A percentile compares a stretch with the other conserved stretches of the same genome.
Evolutionary conservation across 1,284 basidiomycete species (phyloP).

Genomic region (Coniferiporia weirii): DNA sequence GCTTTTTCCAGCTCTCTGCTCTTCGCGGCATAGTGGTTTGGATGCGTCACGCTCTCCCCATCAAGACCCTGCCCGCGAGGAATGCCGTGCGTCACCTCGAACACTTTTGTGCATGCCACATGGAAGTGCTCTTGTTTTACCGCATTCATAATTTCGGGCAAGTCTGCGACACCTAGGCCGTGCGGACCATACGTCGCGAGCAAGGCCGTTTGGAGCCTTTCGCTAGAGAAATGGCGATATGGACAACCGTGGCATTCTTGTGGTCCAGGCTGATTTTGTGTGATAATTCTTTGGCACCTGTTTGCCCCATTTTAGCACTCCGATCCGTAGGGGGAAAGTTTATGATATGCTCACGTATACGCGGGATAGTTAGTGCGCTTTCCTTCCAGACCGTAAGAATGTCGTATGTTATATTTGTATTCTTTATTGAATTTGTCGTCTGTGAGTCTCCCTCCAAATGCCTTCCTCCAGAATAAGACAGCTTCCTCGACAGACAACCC

Average conservation of each 20-base stretch:
- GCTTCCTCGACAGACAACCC: slow-evolving; percentile 96
- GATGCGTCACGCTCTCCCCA: slow-evolving; percentile 91
- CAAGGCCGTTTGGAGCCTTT: slow-evolving; percentile 81
- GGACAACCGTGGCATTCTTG: slow-evolving; percentile 90
- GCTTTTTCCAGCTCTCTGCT: slow-evolving; percentile 63
- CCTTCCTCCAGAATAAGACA: slow-evolving; percentile 88
- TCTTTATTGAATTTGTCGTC: slow-evolving; percentile 99
- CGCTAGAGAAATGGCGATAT: slow-evolving; percentile 85
- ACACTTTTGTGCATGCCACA: slow-evolving; percentile 95
- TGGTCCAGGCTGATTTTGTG: slow-evolving; percentile 66
- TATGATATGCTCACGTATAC: slow-evolving; percentile 55
- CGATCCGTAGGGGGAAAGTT: background rate
- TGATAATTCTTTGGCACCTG: slow-evolving; percentile 91
- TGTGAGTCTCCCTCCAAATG: slow-evolving; percentile 67
- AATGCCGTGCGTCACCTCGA: slow-evolving; percentile 84
- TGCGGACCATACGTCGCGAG: slow-evolving; percentile 67
- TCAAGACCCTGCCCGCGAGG: slow-evolving; percentile 50
- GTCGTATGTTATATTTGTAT: slow-evolving; percentile 96
- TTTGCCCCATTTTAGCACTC: slow-evolving; percentile 6
- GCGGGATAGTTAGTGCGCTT: slow-evolving; percentile 93
- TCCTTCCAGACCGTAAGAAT: slow-evolving; percentile 93
- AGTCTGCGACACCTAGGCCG: slow-evolving; percentile 58
- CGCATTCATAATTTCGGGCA: slow-evolving; percentile 81
- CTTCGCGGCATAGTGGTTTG: slow-evolving; percentile 78
- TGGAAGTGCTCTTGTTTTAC: slow-evolving; percentile 89